Evolutionary conservation across 257 asterid genomes (phyloP), one percentile per base, ranked within the genome.

Genomic region (Linaria vulgaris): DNA sequence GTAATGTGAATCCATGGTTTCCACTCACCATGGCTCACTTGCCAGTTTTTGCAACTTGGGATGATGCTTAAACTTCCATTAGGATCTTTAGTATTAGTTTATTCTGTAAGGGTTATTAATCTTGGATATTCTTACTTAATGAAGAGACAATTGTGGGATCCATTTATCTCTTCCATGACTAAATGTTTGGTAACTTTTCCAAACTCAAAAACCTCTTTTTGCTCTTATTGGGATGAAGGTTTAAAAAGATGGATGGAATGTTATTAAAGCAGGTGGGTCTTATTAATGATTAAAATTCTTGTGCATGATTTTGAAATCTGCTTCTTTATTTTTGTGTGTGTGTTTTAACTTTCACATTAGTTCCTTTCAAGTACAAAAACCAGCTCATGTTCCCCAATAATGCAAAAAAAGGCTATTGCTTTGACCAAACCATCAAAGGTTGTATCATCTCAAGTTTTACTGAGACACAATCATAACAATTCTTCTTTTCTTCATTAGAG

Each of bases 1-100:
- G 56, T 10, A 73, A 45, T 9, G 59, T 66, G 50, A 61, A 41
- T 39, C 59, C 82, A 4, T 79, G 90, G 85, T 70, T 80, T 23
- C 73, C 88, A 1, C 78, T 83, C 63, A 68, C 87, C 41, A 39
- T 78, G 69, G 68, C 85, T 62, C 94, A 91, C 76, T 48, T 86
- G 70, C 98, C 95, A 10, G 81, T 83, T 10, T 91, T 82, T 30
- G 83, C 97, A 0, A 78, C 94, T 0, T 81, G 95, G 96, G 83
- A 79, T 37, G 85, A 88, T 30, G 69, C 80, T 4, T 85, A 70
- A 44, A 5, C 15, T 23, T n/a, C 3, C 9, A 12, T 61, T 69
- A 68, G 83, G 56, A 59, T 45, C 45, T 16, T 22, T 57, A 30
- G 11, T 31, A 37, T 37, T 56, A 56, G 53, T 23, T 7, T 15